These are phyloP conservation scores for Daucus carota DNA, from an alignment of 129 eudicot genomes.

Conservation along the genomic window DNA sequence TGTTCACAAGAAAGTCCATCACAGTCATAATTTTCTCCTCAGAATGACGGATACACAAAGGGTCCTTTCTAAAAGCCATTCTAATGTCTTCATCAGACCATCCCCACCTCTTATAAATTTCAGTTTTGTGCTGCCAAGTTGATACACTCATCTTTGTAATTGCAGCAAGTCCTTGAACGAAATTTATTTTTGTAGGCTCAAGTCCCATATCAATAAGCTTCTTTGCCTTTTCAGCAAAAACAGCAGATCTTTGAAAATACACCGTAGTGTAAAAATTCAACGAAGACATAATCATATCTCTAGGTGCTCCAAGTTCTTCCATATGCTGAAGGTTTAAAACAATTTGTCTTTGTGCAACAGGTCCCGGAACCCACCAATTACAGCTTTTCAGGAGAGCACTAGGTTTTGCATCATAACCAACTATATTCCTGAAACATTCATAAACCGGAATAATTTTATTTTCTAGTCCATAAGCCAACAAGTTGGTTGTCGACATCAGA, in stretches of 20 bases:
- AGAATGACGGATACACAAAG: constrained; percentile 15
- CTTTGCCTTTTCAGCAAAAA: not conserved
- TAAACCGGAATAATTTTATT: not conserved
- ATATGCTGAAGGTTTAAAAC: not conserved
- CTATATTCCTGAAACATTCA: not conserved
- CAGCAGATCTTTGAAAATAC: not conserved
- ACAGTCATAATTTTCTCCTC: constrained; percentile 10
- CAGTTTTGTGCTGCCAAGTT: constrained; percentile 11
- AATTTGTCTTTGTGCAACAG: not conserved
- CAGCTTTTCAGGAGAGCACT: not conserved
- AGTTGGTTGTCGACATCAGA: not conserved
- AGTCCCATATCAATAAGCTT: constrained; percentile 6
- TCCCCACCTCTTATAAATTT: constrained; percentile 18
- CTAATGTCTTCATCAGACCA: constrained; percentile 19
- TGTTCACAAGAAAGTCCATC: constrained; percentile 26
- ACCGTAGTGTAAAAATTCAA: not conserved
- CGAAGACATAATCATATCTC: not conserved
- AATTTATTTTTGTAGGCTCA: not conserved
- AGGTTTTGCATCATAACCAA: not conserved
- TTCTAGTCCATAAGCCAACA: not conserved
- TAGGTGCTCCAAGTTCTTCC: not conserved
- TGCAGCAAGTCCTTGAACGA: not conserved
- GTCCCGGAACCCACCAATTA: not conserved
- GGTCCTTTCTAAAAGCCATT: constrained; percentile 18
- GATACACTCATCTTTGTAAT: not conserved